Evolutionary conservation across 2,329 filamentous ascomycete genomes (phyloP), one percentile per base, ranked within the genome.

Genomic region (Alternaria gaisen): DNA sequence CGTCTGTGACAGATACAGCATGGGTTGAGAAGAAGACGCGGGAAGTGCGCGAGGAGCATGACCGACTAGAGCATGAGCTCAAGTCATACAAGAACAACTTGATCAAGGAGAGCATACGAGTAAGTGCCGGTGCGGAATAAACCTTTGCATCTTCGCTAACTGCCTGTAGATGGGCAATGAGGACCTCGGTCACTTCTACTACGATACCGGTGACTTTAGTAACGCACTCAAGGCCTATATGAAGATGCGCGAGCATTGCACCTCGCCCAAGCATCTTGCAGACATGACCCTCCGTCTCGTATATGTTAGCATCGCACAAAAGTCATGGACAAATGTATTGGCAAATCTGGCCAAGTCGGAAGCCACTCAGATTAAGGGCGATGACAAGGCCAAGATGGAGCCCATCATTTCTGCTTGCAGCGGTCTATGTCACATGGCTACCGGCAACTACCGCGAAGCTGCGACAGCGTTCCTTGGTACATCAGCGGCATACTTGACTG

Each of bases 61-160:
- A 88, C 56, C 87, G 91, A n/a, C 83, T 98, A 56, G 93, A 97
- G 75, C 83, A 86, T 16, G 93, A 98, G 78, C 83, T 99, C 20
- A 94, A 93, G 78, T 90, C 90, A 1, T 98, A 98, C 80, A 97
- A 95, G 80, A 97, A 97, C 76, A 99, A 98, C 72, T 82, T 98
- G 43, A 93, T 99, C 71, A 97, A 97, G 77, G 95, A 99, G 81
- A 97, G 93, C 81, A 97, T 98, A 72, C 83, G 94, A 69, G 93
- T 96, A 83, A 73, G 71, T 63, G 9, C n/a, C 10, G 16, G 24
- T 41, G 14, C 3, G 46, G 62, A 56, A 9, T 18, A 4, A 7
- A 38, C 5, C 1, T 11, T 3, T 6, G 2, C 1, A 0, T 11
- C 6, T 24, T 43, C 12, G 46, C 61, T 70, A 20, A 68, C 52